Evolutionary conservation across 495 filamentous ascomycete genomes (phyloP).

Genomic region (Glarea lozoyensis): DNA sequence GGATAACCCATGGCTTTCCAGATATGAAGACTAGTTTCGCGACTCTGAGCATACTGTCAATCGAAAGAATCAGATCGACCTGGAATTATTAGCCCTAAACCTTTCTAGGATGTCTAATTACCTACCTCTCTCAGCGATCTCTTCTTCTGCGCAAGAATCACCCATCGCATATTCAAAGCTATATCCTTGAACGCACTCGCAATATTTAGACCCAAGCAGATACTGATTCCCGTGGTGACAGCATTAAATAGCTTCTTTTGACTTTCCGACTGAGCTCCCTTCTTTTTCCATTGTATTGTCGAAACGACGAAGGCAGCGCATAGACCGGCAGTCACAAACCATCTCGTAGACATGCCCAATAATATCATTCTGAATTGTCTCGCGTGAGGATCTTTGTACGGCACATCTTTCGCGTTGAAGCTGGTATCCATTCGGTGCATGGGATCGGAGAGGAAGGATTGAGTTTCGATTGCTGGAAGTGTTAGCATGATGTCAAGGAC

Average conservation of each 20-base stretch:
- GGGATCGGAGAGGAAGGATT: slow-evolving; percentile 14
- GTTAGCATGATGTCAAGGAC: background rate
- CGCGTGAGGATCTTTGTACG: slow-evolving; percentile 15
- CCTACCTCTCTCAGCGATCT: slow-evolving; percentile 18
- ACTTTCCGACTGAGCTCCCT: slow-evolving; percentile 7
- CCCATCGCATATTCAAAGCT: slow-evolving; percentile 23
- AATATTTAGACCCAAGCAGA: slow-evolving; percentile 22
- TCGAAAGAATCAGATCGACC: slow-evolving; percentile 15
- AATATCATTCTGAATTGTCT: slow-evolving; percentile 18
- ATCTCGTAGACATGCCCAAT: slow-evolving; percentile 13
- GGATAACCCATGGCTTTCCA: slow-evolving; percentile 4
- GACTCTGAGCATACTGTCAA: slow-evolving; percentile 17
- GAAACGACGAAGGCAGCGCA: slow-evolving; percentile 11
- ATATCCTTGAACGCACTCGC: slow-evolving; percentile 24
- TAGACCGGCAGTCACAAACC: slow-evolving; percentile 14
- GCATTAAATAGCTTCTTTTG: slow-evolving; percentile 20
- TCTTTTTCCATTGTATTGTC: slow-evolving; percentile 4
- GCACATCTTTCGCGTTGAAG: slow-evolving; percentile 4
- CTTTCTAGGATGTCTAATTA: background rate
- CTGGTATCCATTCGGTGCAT: slow-evolving; percentile 12
- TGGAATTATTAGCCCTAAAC: slow-evolving; percentile 3
- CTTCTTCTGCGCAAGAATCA: slow-evolving; percentile 12
- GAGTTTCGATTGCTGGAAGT: background rate
- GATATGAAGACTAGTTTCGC: slow-evolving; percentile 9
- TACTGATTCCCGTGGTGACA: slow-evolving; percentile 18